Percentiles rank a stretch among this genome's conserved stretches.
phyloP scores from a whole-genome alignment of 805 yeast species.

The Spathaspora girioi region DNA sequence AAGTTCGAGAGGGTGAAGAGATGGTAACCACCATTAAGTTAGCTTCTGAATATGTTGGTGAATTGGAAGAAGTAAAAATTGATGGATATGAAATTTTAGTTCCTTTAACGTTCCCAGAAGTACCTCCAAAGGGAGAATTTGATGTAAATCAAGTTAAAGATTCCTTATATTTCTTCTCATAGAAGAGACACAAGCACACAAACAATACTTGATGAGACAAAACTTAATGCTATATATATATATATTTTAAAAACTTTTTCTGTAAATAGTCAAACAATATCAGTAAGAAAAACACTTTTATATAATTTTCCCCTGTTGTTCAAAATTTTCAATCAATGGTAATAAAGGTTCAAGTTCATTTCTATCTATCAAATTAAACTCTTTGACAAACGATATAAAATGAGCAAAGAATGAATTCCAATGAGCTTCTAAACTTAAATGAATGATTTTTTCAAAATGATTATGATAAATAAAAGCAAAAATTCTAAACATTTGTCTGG shows the following conservation, averaged over 20 bases:
- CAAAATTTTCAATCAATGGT: slow-evolving; percentile 74
- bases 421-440: slow-evolving; percentile 89
- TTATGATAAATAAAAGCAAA: slow-evolving; percentile 94
- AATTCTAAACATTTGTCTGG: slow-evolving; percentile 88
- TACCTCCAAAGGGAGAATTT: slow-evolving; percentile 80
- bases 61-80: slow-evolving; percentile 1
- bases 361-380: slow-evolving; percentile 75
- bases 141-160: slow-evolving; percentile 70
- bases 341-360: slow-evolving; percentile 76
- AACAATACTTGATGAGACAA: not conserved
- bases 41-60: slow-evolving; percentile 28
- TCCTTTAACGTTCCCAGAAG: slow-evolving; percentile 66
- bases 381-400: slow-evolving; percentile 80
- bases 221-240: not conserved
- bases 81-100: slow-evolving; percentile 47
- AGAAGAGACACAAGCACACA: slow-evolving; percentile 4
- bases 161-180: slow-evolving; percentile 76
- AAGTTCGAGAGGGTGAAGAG: slow-evolving; percentile 44
- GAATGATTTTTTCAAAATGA: slow-evolving; percentile 92
- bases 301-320: slow-evolving; percentile 78
- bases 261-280: not conserved
- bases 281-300: slow-evolving; percentile 9
- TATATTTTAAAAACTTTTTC: not conserved
- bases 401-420: slow-evolving; percentile 98
- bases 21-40: slow-evolving; percentile 73